Evolutionary conservation across 345 rosid species (phyloP), one percentile per base, ranked within the genome.

Genomic region (Cardamine chenopodiifolia): DNA sequence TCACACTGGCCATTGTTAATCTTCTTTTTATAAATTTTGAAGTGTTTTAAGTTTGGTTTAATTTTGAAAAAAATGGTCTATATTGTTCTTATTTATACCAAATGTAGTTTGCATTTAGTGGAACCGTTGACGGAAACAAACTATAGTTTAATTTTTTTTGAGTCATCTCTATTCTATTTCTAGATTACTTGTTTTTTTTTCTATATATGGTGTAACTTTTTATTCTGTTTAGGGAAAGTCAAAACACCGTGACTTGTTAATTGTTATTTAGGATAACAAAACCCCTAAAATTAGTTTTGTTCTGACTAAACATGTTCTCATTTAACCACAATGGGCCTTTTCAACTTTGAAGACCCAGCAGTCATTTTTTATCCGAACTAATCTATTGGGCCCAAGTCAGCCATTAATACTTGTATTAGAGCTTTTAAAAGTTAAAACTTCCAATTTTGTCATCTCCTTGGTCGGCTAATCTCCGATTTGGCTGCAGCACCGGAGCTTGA

Each of bases 381-480:
- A 7, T 19, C 1, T 40, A 1, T 2, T 23, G 37, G 37, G 45
- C 63, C 63, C 45, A 59, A 42, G 17, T 14, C 2, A 42, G 7
- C 1, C 26, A n/a, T n/a, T n/a, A n/a, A n/a, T n/a, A 25, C 26
- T 25, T 25, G 26, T 25, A 25, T 3, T 25, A 25, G n/a, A n/a
- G n/a, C n/a, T n/a, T n/a, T n/a, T n/a, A n/a, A n/a, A n/a, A n/a
- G n/a, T n/a, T n/a, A n/a, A n/a, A n/a, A n/a, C n/a, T 25, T 25
- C 1, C 26, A 25, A 25, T 1, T 25, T 25, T 25, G 26, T 25
- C 26, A 25, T 25, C 26, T 25, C 26, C 26, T 25, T 25, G 26
- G 32, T 56, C 72, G 72, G 50, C 49, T 31, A 17, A 17, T 48
- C 49, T 1, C 59, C 50, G 59, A 67, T 66, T 75, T 31, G 56